Base-by-base conservation (phyloP, 108 stramenopile species). In the Bacterosira constricta region DNA sequence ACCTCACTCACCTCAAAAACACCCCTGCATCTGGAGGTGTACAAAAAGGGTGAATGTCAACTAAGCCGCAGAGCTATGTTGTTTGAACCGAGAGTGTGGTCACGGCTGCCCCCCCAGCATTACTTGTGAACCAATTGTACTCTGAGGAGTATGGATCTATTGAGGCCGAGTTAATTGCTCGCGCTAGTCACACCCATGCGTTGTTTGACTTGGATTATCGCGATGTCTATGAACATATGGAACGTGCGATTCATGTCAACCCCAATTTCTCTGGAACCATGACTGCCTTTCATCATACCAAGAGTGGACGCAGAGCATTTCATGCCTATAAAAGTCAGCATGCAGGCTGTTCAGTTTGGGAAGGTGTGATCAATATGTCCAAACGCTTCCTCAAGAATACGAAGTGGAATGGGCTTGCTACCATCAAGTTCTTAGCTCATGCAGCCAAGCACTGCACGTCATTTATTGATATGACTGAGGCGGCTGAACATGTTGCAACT, bases 271-370 rank as follows among this genome's bases (percentile, higher is more conserved):
- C 62, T 57, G 6, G 53, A 17, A 68, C 54, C 31, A 46, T 74
- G 20, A 38, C 41, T 13, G 20, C 51, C 17, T 58, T 59, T 41
- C 20, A 35, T 3, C 38, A 52, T 7, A 23, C 57, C 6, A 26
- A 35, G 2, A 42, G 76, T 73, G 83, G 79, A 1, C 46, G 79
- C 11, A 50, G 8, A 12, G 79, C 83, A 15, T 80, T 30, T 25
- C 23, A 69, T 35, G 73, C 83, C 1, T 11, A 79, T 10, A 63
- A 41, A 23, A 12, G 8, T 2, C 73, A 79, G 10, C 63, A 49
- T 38, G 39, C 56, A 17, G 78, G 78, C 3, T n/a, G 54, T 21
- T 69, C 70, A 23, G 64, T 71, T 35, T 78, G 77, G 77, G 25
- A 56, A 13, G 54, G 41, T 34, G 17, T 35, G 26, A n/a, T 55